Base-by-base conservation (phyloP, 352 stramenopile genomes). In the Globisporangium cederbergense region DNA sequence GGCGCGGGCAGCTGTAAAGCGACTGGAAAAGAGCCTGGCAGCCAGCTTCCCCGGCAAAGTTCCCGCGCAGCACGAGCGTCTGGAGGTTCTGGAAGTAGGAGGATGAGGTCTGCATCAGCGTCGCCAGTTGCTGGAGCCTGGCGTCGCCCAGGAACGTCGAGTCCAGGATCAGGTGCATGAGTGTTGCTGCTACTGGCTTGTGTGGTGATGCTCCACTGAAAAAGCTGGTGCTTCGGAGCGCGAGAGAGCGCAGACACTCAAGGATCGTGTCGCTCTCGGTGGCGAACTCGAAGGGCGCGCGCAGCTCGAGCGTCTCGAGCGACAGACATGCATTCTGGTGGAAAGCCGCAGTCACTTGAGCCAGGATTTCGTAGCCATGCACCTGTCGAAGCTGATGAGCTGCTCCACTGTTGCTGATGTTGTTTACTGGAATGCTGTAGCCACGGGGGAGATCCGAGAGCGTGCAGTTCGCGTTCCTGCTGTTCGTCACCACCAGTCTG, bases 41-140 rank as follows among this genome's bases (percentile, higher is more conserved):
- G 7, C 80, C 79, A 3, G 72, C 72, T 61, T 88, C 78, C 6
- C 82, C 82, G n/a, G 87, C 70, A 59, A 89, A 91, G 54, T 91
- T 91, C 47, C 83, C 83, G 38, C 78, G 71, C 14, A 89, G 60
- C 1, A 62, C 65, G 36, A 91, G 63, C 34, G 46, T 72, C 50
- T 76, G 42, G 3, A 91, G 58, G 18, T 70, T 36, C 2, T 54
- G 9, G 45, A 89, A 89, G 9, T 62, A 71, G 14, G 32, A 9
- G 1, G 61, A 45, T 8, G 64, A 45, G 0, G 9, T 64, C 32
- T 75, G 56, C 30, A 91, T 63, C 5, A 87, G 28, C 3, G 58
- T 53, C 4, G 70, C 60, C 11, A 91, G 68, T 18, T 78, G 68
- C 32, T 67, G 59, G 20, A 86, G 18, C 36, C 82, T 69, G 16